Percentiles rank a stretch among this genome's conserved stretches.
Evolutionary conservation across 345 rosid genomes (phyloP).

Genomic region (Populus tremula): DNA sequence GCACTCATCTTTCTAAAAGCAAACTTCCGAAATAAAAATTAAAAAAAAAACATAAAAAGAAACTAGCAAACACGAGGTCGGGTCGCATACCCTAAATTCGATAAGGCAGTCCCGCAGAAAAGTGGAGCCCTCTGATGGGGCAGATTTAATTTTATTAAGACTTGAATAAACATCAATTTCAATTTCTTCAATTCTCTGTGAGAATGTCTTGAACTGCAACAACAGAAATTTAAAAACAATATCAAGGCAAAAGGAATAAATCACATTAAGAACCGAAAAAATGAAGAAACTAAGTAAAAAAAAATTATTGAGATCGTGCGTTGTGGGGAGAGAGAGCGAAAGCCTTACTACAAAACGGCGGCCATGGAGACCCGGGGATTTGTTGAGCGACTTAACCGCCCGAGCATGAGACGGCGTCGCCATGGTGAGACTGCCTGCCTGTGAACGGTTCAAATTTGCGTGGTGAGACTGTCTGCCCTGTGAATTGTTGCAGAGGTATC

Average conservation of each 20-base stretch:
- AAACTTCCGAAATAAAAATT: neutral
- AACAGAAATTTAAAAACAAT: neutral
- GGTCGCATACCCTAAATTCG: slow-evolving; percentile 78
- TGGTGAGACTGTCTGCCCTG: neutral
- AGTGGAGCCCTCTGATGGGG: slow-evolving; percentile 77
- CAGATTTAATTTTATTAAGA: slow-evolving; percentile 58
- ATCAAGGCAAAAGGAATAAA: neutral
- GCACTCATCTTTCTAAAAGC: neutral
- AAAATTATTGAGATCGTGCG: neutral
- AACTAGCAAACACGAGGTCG: too few relatives aligned
- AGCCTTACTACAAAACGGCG: slow-evolving; percentile 64
- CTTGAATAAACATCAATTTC: slow-evolving; percentile 67
- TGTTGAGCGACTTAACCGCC: slow-evolving; percentile 87
- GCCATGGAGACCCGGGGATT: slow-evolving; percentile 45
- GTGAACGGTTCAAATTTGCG: neutral
- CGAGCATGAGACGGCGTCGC: slow-evolving; percentile 48
- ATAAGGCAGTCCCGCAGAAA: slow-evolving; percentile 74
- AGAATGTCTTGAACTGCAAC: slow-evolving; percentile 67
- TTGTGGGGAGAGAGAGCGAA: neutral
- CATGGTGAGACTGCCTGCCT: slow-evolving; percentile 2
- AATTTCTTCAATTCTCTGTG: slow-evolving; percentile 68
- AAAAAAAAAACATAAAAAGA: neutral
- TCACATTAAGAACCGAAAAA: neutral
- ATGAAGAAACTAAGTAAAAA: neutral
- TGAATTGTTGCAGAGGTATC: neutral